A percentile compares a stretch with the other conserved stretches of the same genome.
These are phyloP conservation scores for Lumnitzera racemosa DNA, from an alignment of 345 rosid genomes.

Conservation along the genomic window DNA sequence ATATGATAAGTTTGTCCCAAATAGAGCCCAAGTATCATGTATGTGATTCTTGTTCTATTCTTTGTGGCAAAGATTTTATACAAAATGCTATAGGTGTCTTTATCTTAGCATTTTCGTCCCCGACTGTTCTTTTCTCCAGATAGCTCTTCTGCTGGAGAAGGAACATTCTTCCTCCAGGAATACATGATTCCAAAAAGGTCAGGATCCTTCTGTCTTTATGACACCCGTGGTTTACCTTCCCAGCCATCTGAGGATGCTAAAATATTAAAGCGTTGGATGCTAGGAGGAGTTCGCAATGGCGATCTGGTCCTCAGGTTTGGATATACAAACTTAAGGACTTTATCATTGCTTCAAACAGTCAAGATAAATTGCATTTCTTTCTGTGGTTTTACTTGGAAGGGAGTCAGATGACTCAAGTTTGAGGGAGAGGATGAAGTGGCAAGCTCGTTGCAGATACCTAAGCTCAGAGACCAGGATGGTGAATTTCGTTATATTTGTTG, in stretches of 20 bases:
- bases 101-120: not conserved
- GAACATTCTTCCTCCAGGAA: conserved; percentile 65
- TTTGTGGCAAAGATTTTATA: not conserved
- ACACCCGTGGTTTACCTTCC: conserved; percentile 49
- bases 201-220: conserved; percentile 58
- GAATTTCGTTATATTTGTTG: conserved; percentile 62
- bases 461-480: conserved; percentile 33
- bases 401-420: conserved; percentile 41
- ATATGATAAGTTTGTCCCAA: conserved; percentile 44
- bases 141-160: conserved; percentile 39
- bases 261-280: conserved; percentile 55
- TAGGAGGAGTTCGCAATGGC: conserved; percentile 52
- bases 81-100: not conserved
- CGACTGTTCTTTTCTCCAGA: conserved; percentile 22
- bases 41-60: conserved; percentile 8
- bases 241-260: conserved; percentile 26
- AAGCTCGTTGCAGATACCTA: conserved; percentile 21
- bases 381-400: conserved; percentile 31
- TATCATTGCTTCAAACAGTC: too few relatives aligned
- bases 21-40: conserved; percentile 89
- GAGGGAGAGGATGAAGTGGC: conserved; percentile 30
- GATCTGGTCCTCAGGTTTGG: conserved; percentile 50
- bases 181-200: conserved; percentile 64
- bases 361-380: not conserved
- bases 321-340: conserved; percentile 3